phyloP scores from a whole-genome alignment of 305 asterid species.

The Rubia tinctorum region DNA sequence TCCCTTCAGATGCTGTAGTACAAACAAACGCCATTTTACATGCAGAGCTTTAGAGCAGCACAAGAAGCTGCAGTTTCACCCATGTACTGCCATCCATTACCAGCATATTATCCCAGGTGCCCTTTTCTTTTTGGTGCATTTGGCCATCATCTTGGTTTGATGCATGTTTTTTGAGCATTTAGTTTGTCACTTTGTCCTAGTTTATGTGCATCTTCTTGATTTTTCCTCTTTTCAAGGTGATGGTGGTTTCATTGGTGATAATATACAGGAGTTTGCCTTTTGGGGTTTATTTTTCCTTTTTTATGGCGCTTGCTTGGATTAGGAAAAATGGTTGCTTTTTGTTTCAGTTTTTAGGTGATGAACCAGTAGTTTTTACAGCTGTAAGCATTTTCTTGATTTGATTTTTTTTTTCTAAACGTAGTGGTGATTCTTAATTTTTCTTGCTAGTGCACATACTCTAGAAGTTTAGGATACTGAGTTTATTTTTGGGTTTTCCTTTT shows the following conservation, averaged over 20 bases:
- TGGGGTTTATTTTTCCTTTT: background rate
- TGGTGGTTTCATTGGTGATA: background rate
- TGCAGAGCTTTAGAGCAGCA: slow-evolving; percentile 57
- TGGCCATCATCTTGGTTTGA: background rate
- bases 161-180: background rate
- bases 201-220: background rate
- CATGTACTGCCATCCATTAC: slow-evolving; percentile 51
- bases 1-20: background rate
- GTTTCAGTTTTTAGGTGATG: background rate
- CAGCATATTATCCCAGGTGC: slow-evolving; percentile 56
- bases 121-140: slow-evolving; percentile 1
- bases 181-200: no score
- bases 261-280: background rate
- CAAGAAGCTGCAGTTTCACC: slow-evolving; percentile 27
- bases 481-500: background rate
- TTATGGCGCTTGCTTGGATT: background rate
- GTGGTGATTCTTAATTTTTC: background rate
- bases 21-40: slow-evolving; percentile 20
- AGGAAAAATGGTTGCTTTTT: background rate
- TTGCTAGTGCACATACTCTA: background rate
- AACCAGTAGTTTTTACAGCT: no score
- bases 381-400: no score
- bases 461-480: background rate
- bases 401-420: background rate
- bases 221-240: slow-evolving; percentile 8